These are phyloP conservation scores for Cryphonectria japonica DNA, from an alignment of 2,329 filamentous ascomycete genomes.

Conservation along the genomic window DNA sequence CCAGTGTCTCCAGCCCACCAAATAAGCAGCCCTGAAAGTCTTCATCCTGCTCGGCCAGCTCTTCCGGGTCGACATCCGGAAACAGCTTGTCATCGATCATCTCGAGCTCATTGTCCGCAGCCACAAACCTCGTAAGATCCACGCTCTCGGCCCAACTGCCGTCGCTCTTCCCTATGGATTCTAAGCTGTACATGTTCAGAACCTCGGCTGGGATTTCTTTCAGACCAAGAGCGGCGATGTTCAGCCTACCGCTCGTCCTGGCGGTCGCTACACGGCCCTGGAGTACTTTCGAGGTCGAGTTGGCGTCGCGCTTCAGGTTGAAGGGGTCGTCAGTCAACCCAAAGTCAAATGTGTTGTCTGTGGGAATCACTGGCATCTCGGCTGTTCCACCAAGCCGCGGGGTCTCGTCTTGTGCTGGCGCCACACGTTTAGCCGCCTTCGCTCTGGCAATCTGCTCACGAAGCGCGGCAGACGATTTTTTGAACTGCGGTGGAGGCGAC, in stretches of 20 bases:
- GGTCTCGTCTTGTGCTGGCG: conserved; percentile 28
- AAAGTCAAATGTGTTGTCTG: conserved; percentile 60
- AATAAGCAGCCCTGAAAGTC: conserved; percentile 75
- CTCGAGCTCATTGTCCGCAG: conserved; percentile 87
- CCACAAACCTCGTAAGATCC: conserved; percentile 81
- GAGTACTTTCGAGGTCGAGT: conserved; percentile 67
- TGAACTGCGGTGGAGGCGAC: conserved; percentile 36
- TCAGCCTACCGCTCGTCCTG: conserved; percentile 78
- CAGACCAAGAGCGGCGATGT: conserved; percentile 83
- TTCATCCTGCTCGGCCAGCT: conserved; percentile 62
- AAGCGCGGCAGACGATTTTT: conserved; percentile 78
- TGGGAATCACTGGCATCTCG: conserved; percentile 49
- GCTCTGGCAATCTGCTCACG: conserved; percentile 93
- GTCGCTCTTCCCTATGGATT: conserved; percentile 64
- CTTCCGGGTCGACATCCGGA: conserved; percentile 67
- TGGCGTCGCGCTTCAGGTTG: conserved; percentile 64
- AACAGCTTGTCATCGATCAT: conserved; percentile 75
- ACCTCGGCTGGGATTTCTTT: conserved; percentile 81
- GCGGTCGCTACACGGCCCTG: conserved; percentile 73
- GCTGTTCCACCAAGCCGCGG: conserved; percentile 22
- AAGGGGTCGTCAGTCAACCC: conserved; percentile 69
- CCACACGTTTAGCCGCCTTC: conserved; percentile 74
- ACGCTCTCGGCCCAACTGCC: conserved; percentile 90
- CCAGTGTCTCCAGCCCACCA: conserved; percentile 76
- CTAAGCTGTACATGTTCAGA: conserved; percentile 86